Percentiles rank a stretch among this genome's conserved stretches.
These are phyloP conservation scores for Biscogniauxia marginata DNA, from an alignment of 2,329 filamentous ascomycete species.

Conservation along the genomic window DNA sequence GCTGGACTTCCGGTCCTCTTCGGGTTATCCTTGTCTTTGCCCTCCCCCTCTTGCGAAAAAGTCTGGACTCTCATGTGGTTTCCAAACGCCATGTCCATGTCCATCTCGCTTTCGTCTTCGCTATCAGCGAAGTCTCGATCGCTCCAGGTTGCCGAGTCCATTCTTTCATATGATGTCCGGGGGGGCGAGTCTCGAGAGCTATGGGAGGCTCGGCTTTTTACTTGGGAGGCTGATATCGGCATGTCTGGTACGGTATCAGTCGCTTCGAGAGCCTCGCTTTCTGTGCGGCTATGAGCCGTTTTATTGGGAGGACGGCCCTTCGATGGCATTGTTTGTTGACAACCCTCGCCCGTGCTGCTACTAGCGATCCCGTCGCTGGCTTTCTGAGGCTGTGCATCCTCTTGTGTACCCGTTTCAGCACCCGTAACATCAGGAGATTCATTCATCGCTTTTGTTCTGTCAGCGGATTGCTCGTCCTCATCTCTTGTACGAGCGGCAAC, in stretches of 20 bases:
- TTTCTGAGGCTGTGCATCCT: conserved; percentile 29
- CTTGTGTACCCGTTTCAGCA: conserved; percentile 55
- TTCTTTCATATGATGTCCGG: conserved; percentile 31
- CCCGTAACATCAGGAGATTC: conserved; percentile 61
- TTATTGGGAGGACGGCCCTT: not conserved
- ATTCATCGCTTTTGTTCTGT: conserved; percentile 64
- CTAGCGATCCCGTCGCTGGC: conserved; percentile 1
- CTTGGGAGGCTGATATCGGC: conserved; percentile 28
- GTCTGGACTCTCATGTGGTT: conserved; percentile 8
- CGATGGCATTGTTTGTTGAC: not conserved
- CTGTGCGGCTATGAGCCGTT: conserved; percentile 21
- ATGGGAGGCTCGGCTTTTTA: conserved; percentile 19
- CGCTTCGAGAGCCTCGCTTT: conserved; percentile 38
- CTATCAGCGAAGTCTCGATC: conserved; percentile 63
- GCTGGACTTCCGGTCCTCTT: conserved; percentile 20
- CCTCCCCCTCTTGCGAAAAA: conserved; percentile 12
- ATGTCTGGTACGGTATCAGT: conserved; percentile 48
- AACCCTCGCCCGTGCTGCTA: conserved; percentile 1
- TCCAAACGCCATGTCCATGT: conserved; percentile 27
- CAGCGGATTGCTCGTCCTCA: conserved; percentile 62
- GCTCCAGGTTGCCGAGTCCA: conserved; percentile 63
- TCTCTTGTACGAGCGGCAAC: conserved; percentile 64
- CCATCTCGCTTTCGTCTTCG: conserved; percentile 45
- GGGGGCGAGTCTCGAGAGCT: conserved; percentile 25
- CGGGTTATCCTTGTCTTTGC: conserved; percentile 9